Percentiles rank a stretch among this genome's conserved stretches.
Evolutionary conservation across 1,284 basidiomycete genomes (phyloP).

Genomic region (Inonotus hispidus): DNA sequence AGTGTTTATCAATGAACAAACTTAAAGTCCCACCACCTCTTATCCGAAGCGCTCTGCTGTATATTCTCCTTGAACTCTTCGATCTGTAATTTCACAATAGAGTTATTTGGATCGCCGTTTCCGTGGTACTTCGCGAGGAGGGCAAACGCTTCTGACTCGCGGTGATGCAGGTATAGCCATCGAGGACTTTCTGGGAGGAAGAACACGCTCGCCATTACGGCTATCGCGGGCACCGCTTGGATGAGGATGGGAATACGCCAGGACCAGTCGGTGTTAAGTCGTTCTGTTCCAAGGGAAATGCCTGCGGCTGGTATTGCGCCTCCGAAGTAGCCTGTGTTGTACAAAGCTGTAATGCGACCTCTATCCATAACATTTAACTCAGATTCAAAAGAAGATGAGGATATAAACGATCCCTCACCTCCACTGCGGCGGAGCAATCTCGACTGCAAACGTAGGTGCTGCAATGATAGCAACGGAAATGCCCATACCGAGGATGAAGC

Average conservation of each 20-base stretch:
- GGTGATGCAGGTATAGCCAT: conserved; percentile 28
- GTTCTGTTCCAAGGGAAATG: conserved; percentile 28
- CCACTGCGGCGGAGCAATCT: conserved; percentile 42
- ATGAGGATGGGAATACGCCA: conserved; percentile 24
- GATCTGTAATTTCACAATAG: conserved; percentile 34
- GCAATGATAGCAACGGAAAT: conserved; percentile 29
- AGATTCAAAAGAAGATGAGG: not conserved
- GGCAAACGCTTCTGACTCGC: conserved; percentile 24
- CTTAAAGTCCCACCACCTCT: conserved; percentile 40
- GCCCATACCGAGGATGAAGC: conserved; percentile 32
- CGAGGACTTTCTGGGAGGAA: conserved; percentile 22
- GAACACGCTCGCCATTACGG: conserved; percentile 20
- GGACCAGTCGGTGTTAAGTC: conserved; percentile 26
- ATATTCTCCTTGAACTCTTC: conserved; percentile 41
- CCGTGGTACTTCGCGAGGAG: conserved; percentile 28
- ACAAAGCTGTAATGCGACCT: conserved; percentile 33
- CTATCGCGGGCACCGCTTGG: conserved; percentile 17
- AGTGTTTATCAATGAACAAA: conserved; percentile 13
- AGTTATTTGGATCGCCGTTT: conserved; percentile 24
- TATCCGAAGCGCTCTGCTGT: conserved; percentile 37
- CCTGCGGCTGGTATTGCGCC: conserved; percentile 29
- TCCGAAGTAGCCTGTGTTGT: conserved; percentile 29
- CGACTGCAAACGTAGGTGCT: conserved; percentile 38
- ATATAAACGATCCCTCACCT: conserved; percentile 20
- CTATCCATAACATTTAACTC: conserved; percentile 17